Evolutionary conservation across 352 stramenopile genomes (phyloP), one percentile per base, ranked within the genome.

Genomic region (Thalassiosira mediterranea): DNA sequence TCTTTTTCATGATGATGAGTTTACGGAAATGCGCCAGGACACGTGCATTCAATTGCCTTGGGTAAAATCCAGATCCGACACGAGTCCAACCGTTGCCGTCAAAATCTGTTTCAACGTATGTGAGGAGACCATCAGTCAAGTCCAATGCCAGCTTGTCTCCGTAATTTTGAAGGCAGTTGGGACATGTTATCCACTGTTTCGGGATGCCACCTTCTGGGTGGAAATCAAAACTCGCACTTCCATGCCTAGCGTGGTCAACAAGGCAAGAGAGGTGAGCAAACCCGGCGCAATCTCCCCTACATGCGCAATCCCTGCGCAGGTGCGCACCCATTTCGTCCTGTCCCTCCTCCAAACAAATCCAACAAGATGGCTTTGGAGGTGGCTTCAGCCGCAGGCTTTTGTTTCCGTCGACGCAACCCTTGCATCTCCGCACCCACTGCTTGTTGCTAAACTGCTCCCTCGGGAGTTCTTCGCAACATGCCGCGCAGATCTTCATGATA

Each of bases 391-490:
- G 4, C 4, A 57, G 19, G 17, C 15, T 4, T 57, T 57, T 13
- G 29, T 57, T 57, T 13, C 15, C 48, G 23, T 32, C 53, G 37
- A 69, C 47, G 59, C 40, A 69, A 49, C 11, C 44, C 19, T 54
- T 69, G 44, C 38, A 69, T 46, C 42, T 40, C 40, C 59, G 32
- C 23, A 42, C 38, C 59, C 59, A 69, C 53, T 59, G 59, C 59
- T 58, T 40, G 40, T 47, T 47, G 59, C 40, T 57, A 26, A 69
- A 69, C 4, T 23, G 17, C 42, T 69, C 25, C 25, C 19, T 59
- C 2, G 59, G 59, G 23, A 69, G 59, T 25, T 60, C 42, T 21
- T 59, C 5, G 7, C 3, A 46, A 40, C 59, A 58, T 46, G 40
- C 40, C 7, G 40, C 37, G 25, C 59, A 68, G 25, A 53, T 51